Evolutionary conservation across 495 filamentous ascomycete species (phyloP).

Genomic region (Aspergillus ostianus): DNA sequence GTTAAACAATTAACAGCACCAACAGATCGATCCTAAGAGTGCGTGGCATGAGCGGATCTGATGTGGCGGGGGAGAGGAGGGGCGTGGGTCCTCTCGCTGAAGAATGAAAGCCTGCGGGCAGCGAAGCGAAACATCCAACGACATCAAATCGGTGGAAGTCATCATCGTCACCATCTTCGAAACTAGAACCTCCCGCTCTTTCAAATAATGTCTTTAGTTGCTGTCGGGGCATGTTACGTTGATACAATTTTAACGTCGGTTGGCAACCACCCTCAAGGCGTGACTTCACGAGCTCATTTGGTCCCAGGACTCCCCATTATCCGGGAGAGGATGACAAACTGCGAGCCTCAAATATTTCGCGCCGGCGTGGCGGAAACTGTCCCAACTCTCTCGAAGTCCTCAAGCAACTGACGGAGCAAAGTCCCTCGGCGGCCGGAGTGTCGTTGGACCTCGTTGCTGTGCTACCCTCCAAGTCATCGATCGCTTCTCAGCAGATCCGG

Average conservation of each 20-base stretch:
- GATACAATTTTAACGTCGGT: conserved; percentile 67
- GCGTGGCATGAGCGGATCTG: no score
- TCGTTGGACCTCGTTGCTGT: conserved; percentile 42
- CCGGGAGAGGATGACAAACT: conserved; percentile 71
- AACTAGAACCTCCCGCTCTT: no score
- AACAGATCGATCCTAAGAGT: no score
- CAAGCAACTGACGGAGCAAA: conserved; percentile 50
- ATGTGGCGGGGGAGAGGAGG: no score
- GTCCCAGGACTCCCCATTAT: conserved; percentile 58
- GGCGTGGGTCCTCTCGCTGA: no score
- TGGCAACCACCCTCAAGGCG: conserved; percentile 15
- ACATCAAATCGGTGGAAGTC: no score
- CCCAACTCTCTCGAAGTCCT: conserved; percentile 70
- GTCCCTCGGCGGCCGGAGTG: conserved; percentile 5
- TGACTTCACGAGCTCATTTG: conserved; percentile 9
- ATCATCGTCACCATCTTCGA: no score
- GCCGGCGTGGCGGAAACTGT: conserved; percentile 70
- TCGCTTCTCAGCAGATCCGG: conserved; percentile 37
- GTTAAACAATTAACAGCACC: no score
- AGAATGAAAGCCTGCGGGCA: no score
- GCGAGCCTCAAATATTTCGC: conserved; percentile 55
- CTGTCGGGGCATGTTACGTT: conserved; percentile 64
- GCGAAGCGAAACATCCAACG: no score
- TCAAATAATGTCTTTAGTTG: conserved; percentile 42
- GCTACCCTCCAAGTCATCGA: conserved; percentile 41